Conservation (phyloP, 352 stramenopile species). For the Lagenidium giganteum region DNA sequence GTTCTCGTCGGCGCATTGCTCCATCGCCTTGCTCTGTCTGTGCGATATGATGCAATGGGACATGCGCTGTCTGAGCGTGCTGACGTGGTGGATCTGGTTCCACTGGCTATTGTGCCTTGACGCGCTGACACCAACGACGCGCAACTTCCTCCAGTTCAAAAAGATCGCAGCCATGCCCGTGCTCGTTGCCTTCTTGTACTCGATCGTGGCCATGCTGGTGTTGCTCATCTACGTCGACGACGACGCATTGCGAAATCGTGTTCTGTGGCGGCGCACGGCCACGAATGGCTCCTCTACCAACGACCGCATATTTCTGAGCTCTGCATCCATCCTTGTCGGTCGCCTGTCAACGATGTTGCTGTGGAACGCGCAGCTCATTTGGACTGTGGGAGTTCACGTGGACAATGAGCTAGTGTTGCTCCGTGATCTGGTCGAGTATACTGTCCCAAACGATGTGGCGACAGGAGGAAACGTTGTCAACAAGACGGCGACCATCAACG, state of each 20-base stretch:
- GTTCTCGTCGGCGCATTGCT: constrained; percentile 21
- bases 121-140: constrained; percentile 29
- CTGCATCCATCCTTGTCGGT: constrained; percentile 13
- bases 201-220: constrained; percentile 6
- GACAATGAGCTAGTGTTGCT: constrained; percentile 25
- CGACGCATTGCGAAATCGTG: constrained; percentile 3
- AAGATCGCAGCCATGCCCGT: constrained; percentile 16
- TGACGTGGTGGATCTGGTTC: constrained; percentile 44
- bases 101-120: constrained; percentile 41
- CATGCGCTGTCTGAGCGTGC: constrained; percentile 19
- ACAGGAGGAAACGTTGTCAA: neutral
- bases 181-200: constrained; percentile 21
- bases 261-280: neutral
- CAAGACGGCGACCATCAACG: neutral
- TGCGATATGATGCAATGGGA: constrained; percentile 31
- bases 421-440: constrained; percentile 20
- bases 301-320: neutral
- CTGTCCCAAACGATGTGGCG: neutral
- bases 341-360: constrained; percentile 22
- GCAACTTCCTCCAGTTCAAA: constrained; percentile 13
- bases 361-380: constrained; percentile 22
- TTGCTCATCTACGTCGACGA: constrained; percentile 23
- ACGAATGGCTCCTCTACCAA: constrained; percentile 1
- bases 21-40: constrained; percentile 12
- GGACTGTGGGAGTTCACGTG: constrained; percentile 19